Evolutionary conservation across 306 rosid genomes (phyloP).

Genomic region (Alnus rubra): DNA sequence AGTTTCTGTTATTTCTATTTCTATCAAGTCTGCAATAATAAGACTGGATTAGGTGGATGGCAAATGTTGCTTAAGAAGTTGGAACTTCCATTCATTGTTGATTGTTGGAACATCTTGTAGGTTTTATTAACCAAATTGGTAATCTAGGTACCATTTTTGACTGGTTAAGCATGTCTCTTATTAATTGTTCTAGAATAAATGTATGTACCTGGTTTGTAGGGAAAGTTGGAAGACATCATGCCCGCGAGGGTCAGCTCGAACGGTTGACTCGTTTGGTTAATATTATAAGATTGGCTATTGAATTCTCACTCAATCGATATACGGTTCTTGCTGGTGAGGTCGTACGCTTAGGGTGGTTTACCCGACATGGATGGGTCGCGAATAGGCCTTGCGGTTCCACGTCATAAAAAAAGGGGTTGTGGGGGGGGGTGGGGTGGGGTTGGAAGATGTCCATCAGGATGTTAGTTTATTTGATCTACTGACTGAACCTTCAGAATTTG

Average conservation of each 20-base stretch:
- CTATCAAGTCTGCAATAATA: neutral
- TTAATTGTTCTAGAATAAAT: neutral
- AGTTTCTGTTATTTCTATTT: slow-evolving; percentile 10
- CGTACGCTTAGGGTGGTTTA: too few relatives aligned
- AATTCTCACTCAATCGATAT: too few relatives aligned
- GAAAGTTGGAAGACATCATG: too few relatives aligned
- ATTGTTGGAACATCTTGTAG: slow-evolving; percentile 12
- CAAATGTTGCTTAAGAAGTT: neutral
- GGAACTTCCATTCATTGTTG: slow-evolving; percentile 9
- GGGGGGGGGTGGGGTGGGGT: too few relatives aligned
- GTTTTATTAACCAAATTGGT: slow-evolving; percentile 14
- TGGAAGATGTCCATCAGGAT: slow-evolving; percentile 4
- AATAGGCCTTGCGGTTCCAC: too few relatives aligned
- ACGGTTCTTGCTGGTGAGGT: too few relatives aligned
- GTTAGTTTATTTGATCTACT: neutral
- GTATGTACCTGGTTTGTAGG: neutral
- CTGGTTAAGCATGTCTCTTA: neutral
- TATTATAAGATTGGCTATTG: too few relatives aligned
- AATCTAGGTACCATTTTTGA: slow-evolving; percentile 26
- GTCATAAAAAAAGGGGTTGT: too few relatives aligned
- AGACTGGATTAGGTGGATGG: neutral
- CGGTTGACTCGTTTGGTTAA: too few relatives aligned
- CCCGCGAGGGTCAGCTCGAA: too few relatives aligned
- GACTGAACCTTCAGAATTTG: too few relatives aligned
- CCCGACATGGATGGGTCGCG: too few relatives aligned